Percentiles rank a stretch among this genome's conserved stretches.
Evolutionary conservation across 306 rosid genomes (phyloP).

Genomic region (Heteromeles arbutifolia): DNA sequence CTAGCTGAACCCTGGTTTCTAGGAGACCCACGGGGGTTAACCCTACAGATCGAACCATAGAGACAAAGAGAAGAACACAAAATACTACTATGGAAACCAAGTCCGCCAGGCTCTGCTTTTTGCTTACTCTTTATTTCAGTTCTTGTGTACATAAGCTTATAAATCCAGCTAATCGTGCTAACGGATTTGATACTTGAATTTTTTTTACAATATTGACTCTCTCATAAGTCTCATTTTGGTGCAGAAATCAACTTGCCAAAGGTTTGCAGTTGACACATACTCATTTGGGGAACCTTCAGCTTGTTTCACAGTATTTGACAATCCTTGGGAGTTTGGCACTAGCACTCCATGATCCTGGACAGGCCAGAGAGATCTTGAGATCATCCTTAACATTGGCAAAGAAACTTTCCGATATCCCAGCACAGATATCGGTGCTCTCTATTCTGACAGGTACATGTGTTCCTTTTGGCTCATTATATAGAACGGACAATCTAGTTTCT

Average conservation of each 20-base stretch:
- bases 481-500: background rate
- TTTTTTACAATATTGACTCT: background rate
- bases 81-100: background rate
- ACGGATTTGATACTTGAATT: background rate
- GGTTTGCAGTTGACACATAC: slow-evolving; percentile 88
- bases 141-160: background rate
- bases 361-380: slow-evolving; percentile 93
- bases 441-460: slow-evolving; percentile 65
- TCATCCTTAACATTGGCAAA: slow-evolving; percentile 94
- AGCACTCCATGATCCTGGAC: slow-evolving; percentile 71
- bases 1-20: background rate
- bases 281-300: slow-evolving; percentile 94
- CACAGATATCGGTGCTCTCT: slow-evolving; percentile 95
- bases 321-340: slow-evolving; percentile 93
- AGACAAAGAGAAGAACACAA: background rate
- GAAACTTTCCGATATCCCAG: slow-evolving; percentile 87
- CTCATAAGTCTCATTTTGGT: slow-evolving; percentile 21
- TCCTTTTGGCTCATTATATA: background rate
- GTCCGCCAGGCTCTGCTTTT: background rate
- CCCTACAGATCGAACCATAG: background rate
- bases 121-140: background rate
- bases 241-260: slow-evolving; percentile 88
- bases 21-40: background rate
- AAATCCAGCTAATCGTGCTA: background rate
- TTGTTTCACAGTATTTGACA: slow-evolving; percentile 88